Conservation (phyloP, 2,329 filamentous ascomycete species). For the Xylariaceae sp. region DNA sequence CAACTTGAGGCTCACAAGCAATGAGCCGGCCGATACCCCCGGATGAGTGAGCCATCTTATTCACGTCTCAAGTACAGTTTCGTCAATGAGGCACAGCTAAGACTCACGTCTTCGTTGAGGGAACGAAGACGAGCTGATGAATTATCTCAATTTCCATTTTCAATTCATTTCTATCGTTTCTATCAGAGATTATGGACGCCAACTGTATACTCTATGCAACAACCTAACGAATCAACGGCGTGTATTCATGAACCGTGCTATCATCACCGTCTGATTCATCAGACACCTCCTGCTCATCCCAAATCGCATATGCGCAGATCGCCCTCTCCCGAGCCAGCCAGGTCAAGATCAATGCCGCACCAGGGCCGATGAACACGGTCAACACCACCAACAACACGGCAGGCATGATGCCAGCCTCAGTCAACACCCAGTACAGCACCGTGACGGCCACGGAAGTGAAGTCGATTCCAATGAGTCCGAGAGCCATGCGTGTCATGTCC, state of each 20-base stretch:
- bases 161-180: too few relatives aligned
- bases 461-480: constrained; percentile 45
- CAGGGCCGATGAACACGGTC: constrained; percentile 33
- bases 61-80: too few relatives aligned
- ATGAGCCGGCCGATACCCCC: too few relatives aligned
- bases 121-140: background rate
- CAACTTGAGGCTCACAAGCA: too few relatives aligned
- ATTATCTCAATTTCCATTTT: background rate
- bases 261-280: constrained; percentile 17
- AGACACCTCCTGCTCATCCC: background rate
- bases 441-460: constrained; percentile 42
- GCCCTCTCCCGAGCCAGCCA: constrained; percentile 25
- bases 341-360: constrained; percentile 33
- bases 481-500: constrained; percentile 45
- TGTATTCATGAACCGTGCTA: constrained; percentile 20
- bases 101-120: too few relatives aligned
- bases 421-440: constrained; percentile 49
- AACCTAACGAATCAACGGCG: constrained; percentile 12
- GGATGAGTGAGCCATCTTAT: too few relatives aligned
- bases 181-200: background rate
- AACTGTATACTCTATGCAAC: background rate
- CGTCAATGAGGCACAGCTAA: too few relatives aligned
- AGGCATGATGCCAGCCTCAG: constrained; percentile 43
- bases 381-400: constrained; percentile 25
- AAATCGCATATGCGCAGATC: constrained; percentile 10